Evolutionary conservation across 1,284 basidiomycete genomes (phyloP).

Genomic region (Apiotrichum sp.): DNA sequence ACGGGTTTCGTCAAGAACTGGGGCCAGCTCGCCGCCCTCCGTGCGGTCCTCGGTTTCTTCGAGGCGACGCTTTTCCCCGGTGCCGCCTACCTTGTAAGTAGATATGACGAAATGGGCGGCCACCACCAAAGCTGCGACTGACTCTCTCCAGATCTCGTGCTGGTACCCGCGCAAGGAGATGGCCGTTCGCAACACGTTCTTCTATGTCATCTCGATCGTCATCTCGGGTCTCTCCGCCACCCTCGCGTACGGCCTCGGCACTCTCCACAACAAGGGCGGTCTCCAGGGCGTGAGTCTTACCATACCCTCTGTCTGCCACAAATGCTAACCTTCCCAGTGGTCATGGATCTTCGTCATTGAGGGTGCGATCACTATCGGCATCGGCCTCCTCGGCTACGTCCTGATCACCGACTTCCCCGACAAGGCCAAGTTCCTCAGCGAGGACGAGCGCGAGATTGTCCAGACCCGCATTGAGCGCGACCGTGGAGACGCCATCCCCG

Average conservation of each 20-base stretch:
- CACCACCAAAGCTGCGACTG: too few relatives aligned
- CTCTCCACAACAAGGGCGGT: slow-evolving; percentile 1
- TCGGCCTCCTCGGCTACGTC: slow-evolving; percentile 24
- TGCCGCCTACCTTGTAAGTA: slow-evolving; percentile 12
- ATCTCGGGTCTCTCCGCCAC: slow-evolving; percentile 11
- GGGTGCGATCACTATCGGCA: slow-evolving; percentile 31
- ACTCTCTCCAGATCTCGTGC: slow-evolving; percentile 5
- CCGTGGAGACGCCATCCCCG: slow-evolving; percentile 46
- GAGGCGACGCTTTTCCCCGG: slow-evolving; percentile 26
- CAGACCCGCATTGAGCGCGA: slow-evolving; percentile 47
- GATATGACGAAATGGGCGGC: too few relatives aligned
- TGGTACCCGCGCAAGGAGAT: slow-evolving; percentile 19
- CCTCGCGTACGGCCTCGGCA: slow-evolving; percentile 9
- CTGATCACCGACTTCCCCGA: slow-evolving; percentile 48
- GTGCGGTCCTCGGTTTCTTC: slow-evolving; percentile 22
- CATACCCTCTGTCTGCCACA: slow-evolving; percentile 2
- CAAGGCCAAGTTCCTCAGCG: slow-evolving; percentile 48
- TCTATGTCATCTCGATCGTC: slow-evolving; percentile 15
- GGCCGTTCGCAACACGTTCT: slow-evolving; percentile 14
- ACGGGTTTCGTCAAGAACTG: slow-evolving; percentile 38
- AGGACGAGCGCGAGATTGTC: slow-evolving; percentile 43
- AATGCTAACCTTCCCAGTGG: slow-evolving; percentile 1
- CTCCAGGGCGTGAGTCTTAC: background rate
- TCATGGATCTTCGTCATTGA: slow-evolving; percentile 18
- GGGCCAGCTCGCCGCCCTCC: slow-evolving; percentile 18